phyloP scores from a whole-genome alignment of 2,329 filamentous ascomycete genomes.

The Golovinomyces cichoracearum region DNA sequence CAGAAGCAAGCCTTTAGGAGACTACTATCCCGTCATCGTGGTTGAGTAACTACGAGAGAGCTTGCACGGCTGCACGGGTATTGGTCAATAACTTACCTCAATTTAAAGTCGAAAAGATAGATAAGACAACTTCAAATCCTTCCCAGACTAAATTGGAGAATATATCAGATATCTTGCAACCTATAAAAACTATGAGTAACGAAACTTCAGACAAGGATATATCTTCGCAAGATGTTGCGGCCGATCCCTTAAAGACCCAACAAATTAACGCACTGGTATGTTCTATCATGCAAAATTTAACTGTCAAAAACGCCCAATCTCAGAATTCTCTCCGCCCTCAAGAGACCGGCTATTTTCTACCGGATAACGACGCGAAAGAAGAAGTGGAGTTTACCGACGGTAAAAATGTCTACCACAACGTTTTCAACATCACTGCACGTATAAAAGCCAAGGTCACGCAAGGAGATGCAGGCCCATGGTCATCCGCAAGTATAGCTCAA shows the following conservation, averaged over 20 bases:
- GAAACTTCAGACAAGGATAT: too few relatives aligned
- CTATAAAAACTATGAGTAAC: too few relatives aligned
- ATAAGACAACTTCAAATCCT: too few relatives aligned
- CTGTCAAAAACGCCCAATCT: not conserved
- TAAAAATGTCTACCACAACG: not conserved
- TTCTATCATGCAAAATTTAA: too few relatives aligned
- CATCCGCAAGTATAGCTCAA: not conserved
- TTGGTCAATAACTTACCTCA: not conserved
- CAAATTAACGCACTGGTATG: too few relatives aligned
- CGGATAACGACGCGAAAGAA: not conserved
- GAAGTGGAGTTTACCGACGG: not conserved
- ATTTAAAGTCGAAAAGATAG: too few relatives aligned
- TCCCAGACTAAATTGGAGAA: too few relatives aligned
- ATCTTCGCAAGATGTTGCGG: too few relatives aligned
- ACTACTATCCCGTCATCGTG: not conserved
- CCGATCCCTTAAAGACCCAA: too few relatives aligned
- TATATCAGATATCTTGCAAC: too few relatives aligned
- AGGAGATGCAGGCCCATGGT: not conserved
- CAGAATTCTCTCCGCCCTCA: not conserved
- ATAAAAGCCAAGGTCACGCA: not conserved
- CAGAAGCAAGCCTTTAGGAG: not conserved
- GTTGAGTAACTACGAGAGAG: not conserved
- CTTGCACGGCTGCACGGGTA: not conserved
- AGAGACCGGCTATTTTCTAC: not conserved
- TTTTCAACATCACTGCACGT: not conserved